Evolutionary conservation across 768 basidiomycete species (phyloP).

Genomic region (Lactarius indigo): DNA sequence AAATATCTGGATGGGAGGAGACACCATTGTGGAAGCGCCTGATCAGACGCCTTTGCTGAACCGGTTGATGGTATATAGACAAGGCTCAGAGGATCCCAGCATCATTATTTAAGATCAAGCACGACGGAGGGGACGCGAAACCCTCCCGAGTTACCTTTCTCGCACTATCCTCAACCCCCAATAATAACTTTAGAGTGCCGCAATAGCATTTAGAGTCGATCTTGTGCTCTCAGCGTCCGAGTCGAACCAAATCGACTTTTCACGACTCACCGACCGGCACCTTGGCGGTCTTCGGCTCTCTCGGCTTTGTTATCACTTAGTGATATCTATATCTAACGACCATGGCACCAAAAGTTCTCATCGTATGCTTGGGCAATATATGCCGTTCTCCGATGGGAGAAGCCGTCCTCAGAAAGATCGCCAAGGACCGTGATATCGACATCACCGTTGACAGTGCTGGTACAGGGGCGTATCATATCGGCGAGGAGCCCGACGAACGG

Average conservation of each 20-base stretch:
- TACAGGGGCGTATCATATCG: slow-evolving; percentile 79
- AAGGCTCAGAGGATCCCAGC: background rate
- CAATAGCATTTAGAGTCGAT: background rate
- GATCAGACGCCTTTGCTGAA: background rate
- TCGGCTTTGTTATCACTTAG: background rate
- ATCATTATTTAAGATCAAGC: background rate
- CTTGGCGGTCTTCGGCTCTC: background rate
- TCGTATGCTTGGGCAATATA: slow-evolving; percentile 83
- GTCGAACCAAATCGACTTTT: background rate
- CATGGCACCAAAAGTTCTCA: slow-evolving; percentile 48
- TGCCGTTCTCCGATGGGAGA: slow-evolving; percentile 93
- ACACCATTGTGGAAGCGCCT: slow-evolving; percentile 46
- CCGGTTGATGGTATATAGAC: background rate
- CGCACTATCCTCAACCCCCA: background rate
- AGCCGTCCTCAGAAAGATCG: slow-evolving; percentile 72
- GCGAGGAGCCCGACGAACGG: slow-evolving; percentile 83
- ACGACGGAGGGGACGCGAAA: background rate
- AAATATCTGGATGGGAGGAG: slow-evolving; percentile 82
- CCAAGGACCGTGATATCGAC: slow-evolving; percentile 59
- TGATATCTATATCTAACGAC: background rate
- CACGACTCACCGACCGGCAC: background rate
- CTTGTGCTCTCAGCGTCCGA: background rate
- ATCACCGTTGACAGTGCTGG: slow-evolving; percentile 81
- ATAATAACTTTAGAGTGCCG: background rate
- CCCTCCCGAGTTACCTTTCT: too few relatives aligned